Conservation (phyloP, 768 basidiomycete species). For the Tylopilus balloui region DNA sequence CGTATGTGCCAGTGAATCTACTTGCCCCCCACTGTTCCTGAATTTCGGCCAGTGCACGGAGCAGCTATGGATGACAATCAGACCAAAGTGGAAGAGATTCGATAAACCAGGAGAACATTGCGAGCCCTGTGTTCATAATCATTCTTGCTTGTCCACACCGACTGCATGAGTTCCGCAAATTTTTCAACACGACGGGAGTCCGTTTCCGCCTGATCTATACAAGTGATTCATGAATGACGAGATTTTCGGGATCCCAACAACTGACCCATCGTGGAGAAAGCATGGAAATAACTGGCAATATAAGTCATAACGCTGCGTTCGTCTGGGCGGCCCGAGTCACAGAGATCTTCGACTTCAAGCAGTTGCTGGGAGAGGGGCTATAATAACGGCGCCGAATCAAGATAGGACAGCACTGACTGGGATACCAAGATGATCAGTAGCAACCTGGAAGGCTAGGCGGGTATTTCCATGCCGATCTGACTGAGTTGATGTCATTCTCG, state of each 20-base stretch:
- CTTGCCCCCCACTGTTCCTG: constrained; percentile 67
- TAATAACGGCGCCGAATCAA: constrained; percentile 1
- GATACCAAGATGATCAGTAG: constrained; percentile 84
- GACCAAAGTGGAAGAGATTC: background rate
- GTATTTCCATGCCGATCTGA: constrained; percentile 80
- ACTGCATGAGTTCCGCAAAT: constrained; percentile 93
- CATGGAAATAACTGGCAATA: constrained; percentile 96
- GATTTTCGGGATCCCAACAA: background rate
- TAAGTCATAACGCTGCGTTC: constrained; percentile 98
- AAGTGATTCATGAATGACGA: background rate
- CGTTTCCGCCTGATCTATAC: constrained; percentile 87
- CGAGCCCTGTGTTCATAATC: constrained; percentile 89
- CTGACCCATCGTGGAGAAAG: constrained; percentile 93
- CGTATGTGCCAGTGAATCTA: constrained; percentile 68
- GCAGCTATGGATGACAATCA: constrained; percentile 42
- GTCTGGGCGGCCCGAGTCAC: constrained; percentile 82
- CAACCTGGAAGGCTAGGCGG: constrained; percentile 79
- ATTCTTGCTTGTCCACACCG: constrained; percentile 80
- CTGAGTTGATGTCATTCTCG: constrained; percentile 35
- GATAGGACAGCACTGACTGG: constrained; percentile 53
- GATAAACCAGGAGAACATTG: constrained; percentile 42
- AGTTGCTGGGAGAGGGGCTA: constrained; percentile 58
- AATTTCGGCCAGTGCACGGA: constrained; percentile 60
- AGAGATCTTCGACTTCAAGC: constrained; percentile 93
- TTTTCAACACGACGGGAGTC: constrained; percentile 91